phyloP scores from a whole-genome alignment of 352 stramenopile species.

The Phytophthora uliginosa region DNA sequence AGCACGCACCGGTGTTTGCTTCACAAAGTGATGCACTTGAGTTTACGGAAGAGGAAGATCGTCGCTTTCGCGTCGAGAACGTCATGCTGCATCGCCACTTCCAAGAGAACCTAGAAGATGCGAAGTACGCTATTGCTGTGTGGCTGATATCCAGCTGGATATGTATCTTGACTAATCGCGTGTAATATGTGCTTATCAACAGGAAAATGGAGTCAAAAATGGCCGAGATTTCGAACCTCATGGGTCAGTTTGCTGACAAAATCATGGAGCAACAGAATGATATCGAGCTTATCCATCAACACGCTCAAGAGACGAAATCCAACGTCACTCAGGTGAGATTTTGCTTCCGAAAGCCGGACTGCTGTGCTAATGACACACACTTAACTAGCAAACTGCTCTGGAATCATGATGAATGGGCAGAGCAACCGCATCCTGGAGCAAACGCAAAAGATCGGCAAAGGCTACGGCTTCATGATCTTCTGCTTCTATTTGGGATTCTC shows the following conservation, averaged over 20 bases:
- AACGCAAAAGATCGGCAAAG: conserved; percentile 76
- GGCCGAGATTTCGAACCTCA: conserved; percentile 86
- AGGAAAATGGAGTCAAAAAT: conserved; percentile 91
- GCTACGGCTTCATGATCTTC: conserved; percentile 90
- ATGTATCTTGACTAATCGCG: not conserved
- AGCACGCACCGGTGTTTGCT: conserved; percentile 45
- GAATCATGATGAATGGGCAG: conserved; percentile 32
- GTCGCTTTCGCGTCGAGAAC: conserved; percentile 78
- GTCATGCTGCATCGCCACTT: conserved; percentile 85
- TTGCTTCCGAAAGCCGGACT: not conserved
- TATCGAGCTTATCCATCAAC: conserved; percentile 81
- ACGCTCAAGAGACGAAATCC: conserved; percentile 73
- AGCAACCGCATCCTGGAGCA: conserved; percentile 85
- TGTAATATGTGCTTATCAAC: not conserved
- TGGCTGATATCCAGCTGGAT: not conserved
- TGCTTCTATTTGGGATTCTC: conserved; percentile 86
- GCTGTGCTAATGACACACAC: not conserved
- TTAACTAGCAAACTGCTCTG: not conserved
- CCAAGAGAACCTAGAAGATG: conserved; percentile 88
- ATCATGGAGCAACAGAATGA: conserved; percentile 87
- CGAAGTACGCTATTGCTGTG: conserved; percentile 58
- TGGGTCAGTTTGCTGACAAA: conserved; percentile 88
- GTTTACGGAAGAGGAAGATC: conserved; percentile 74
- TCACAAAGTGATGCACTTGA: conserved; percentile 62
- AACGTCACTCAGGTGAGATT: conserved; percentile 78